Base-by-base conservation (phyloP, 176 grass and related monocot species). In the Bonia amplexicaulis region DNA sequence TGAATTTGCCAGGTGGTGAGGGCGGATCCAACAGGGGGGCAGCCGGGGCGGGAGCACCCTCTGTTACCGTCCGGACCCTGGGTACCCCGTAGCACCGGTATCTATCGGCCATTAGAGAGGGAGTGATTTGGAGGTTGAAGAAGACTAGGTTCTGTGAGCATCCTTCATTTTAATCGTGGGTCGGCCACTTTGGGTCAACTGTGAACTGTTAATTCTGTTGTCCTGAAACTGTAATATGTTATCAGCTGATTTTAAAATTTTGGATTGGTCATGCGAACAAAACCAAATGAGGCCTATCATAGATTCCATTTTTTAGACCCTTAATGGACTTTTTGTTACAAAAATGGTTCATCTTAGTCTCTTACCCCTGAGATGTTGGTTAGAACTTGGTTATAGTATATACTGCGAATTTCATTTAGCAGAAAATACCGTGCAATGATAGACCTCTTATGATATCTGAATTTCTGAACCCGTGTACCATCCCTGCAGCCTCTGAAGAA, bases 401-500 rank as follows among this genome's bases (percentile, higher is more conserved):
- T 16, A 27, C 1, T 67, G 19, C 37, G 15, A 70, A 45, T 59
- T 71, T 27, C 20, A 33, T 60, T 75, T 33, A 0, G 5, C 64
- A 7, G 0, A 62, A 76, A 42, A 45, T 29, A n/a, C 7, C 15
- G 4, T 25, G 73, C n/a, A 48, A 25, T 13, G 10, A 53, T n/a
- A 22, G 6, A 61, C 31, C 5, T 9, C 17, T 45, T 33, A 2
- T 22, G 47, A 48, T 79, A 46, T 33, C 61, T 87, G 31, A 65
- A 46, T 44, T 66, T 66, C 26, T 77, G 48, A 85, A 77, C 15
- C 33, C 1, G 11, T 65, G 25, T 40, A 23, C 66, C 46, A 2
- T 94, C 6, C 23, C 8, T 81, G 91, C 96, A 99, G 96, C 84
- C 93, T 89, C 40, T 46, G 71, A 93, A 95, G 83, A 84, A 92